Evolutionary conservation across 1,284 basidiomycete species (phyloP).

Genomic region (Ustanciosporium gigantosporum): DNA sequence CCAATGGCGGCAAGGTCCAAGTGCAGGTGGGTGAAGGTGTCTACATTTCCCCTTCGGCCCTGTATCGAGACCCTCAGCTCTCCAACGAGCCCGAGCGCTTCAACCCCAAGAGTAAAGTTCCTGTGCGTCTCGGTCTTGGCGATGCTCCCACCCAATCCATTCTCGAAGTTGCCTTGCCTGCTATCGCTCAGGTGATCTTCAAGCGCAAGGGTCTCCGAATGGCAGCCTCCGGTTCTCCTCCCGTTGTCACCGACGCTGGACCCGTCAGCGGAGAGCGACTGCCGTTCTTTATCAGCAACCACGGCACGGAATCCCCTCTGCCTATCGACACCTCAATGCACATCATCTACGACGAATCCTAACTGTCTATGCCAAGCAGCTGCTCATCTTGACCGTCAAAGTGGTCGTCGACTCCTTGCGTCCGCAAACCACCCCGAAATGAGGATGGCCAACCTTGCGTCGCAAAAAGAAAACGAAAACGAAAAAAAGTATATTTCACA

Average conservation of each 20-base stretch:
- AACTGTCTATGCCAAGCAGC: background rate
- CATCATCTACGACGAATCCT: slow-evolving; percentile 17
- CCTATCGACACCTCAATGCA: slow-evolving; percentile 38
- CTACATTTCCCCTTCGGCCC: slow-evolving; percentile 26
- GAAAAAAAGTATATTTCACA: no score
- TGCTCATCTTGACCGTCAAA: background rate
- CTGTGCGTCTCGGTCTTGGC: slow-evolving; percentile 32
- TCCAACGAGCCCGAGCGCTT: slow-evolving; percentile 20
- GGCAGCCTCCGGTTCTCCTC: slow-evolving; percentile 27
- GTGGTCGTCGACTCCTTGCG: no score
- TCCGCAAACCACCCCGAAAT: no score
- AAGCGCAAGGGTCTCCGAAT: slow-evolving; percentile 21
- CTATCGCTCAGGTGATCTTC: slow-evolving; percentile 37
- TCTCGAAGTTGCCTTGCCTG: slow-evolving; percentile 30
- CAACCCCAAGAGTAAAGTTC: slow-evolving; percentile 6
- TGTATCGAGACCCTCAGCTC: slow-evolving; percentile 30
- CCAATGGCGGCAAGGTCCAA: slow-evolving; percentile 14
- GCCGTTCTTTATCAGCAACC: slow-evolving; percentile 26
- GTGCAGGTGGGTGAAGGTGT: slow-evolving; percentile 28
- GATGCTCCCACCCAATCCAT: slow-evolving; percentile 26
- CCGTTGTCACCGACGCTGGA: slow-evolving; percentile 19
- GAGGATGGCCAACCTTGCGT: no score
- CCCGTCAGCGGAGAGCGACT: slow-evolving; percentile 19
- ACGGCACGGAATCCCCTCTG: slow-evolving; percentile 25
- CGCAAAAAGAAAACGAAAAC: no score